Evolutionary conservation across 129 eudicot species (phyloP).

Genomic region (Arctium lappa): DNA sequence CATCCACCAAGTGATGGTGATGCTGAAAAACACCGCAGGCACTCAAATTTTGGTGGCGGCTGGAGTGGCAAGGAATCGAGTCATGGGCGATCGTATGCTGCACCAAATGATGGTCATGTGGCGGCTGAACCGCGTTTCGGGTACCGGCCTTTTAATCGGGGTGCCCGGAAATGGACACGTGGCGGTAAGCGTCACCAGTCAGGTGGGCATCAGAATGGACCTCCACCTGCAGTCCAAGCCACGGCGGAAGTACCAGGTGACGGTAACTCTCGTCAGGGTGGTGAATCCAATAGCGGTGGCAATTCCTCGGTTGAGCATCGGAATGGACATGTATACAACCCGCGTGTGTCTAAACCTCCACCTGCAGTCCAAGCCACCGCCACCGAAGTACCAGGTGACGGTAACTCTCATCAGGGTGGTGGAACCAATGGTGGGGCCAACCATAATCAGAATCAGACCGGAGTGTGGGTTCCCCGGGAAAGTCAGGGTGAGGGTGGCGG

Average conservation of each 20-base stretch:
- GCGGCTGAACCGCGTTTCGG: conserved; percentile 2
- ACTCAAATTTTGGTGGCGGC: background rate
- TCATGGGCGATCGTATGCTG: conserved; percentile 25
- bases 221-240: conserved; percentile 17
- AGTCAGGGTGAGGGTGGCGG: conserved; percentile 20
- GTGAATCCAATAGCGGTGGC: background rate
- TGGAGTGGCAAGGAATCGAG: conserved; percentile 6
- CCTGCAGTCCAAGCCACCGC: background rate
- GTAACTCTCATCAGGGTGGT: background rate
- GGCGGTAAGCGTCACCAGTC: background rate
- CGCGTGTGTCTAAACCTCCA: conserved; percentile 1
- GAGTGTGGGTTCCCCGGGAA: conserved; percentile 36
- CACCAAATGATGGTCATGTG: conserved; percentile 14
- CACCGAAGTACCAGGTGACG: background rate
- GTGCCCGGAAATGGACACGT: background rate
- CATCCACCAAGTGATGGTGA: conserved; percentile 4
- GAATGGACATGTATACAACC: conserved; percentile 24
- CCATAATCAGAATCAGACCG: conserved; percentile 16
- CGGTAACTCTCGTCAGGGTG: conserved; percentile 23
- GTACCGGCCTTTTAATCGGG: background rate
- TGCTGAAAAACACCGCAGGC: background rate
- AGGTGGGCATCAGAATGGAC: conserved; percentile 7
- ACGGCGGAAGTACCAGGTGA: conserved; percentile 27
- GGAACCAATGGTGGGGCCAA: background rate
- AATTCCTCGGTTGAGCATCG: too few relatives aligned